phyloP scores from a whole-genome alignment of 768 basidiomycete genomes.

The Amanita thiersii region DNA sequence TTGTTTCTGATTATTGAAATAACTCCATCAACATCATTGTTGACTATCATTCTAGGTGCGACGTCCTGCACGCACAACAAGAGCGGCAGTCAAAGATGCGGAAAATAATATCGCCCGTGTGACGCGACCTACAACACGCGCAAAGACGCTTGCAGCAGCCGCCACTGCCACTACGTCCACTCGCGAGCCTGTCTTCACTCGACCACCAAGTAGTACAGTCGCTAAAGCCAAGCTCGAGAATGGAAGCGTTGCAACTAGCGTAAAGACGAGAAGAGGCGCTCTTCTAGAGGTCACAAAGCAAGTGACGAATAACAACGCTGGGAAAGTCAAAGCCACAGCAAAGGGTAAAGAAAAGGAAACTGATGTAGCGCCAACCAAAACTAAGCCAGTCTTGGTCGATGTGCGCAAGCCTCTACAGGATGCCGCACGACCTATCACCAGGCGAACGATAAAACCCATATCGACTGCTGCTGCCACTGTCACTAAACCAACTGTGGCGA shows the following conservation, averaged over 20 bases:
- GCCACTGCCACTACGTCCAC: slow-evolving; percentile 22
- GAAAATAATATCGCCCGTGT: slow-evolving; percentile 67
- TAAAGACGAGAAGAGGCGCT: slow-evolving; percentile 19
- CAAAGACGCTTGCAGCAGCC: slow-evolving; percentile 42
- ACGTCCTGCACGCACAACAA: slow-evolving; percentile 52
- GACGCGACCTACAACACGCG: slow-evolving; percentile 42
- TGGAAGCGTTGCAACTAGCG: neutral
- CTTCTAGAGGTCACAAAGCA: slow-evolving; percentile 8
- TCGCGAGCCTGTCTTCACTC: slow-evolving; percentile 3
- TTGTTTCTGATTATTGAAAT: slow-evolving; percentile 10
- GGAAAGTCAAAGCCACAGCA: neutral
- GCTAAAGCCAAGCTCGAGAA: slow-evolving; percentile 4
- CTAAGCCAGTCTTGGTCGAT: slow-evolving; percentile 6
- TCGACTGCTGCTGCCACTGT: too few species aligned
- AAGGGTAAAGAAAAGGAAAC: slow-evolving; percentile 9
- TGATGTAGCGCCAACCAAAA: neutral
- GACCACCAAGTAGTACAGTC: neutral
- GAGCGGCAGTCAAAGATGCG: slow-evolving; percentile 43
- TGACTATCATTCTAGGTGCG: slow-evolving; percentile 38
- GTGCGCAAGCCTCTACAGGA: slow-evolving; percentile 1
- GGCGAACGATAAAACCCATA: slow-evolving; percentile 4
- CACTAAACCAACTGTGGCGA: neutral
- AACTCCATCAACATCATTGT: neutral
- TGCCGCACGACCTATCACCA: neutral
- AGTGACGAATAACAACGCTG: slow-evolving; percentile 6